These are phyloP conservation scores for Populus davidiana DNA, from an alignment of 345 rosid genomes.

Conservation along the genomic window DNA sequence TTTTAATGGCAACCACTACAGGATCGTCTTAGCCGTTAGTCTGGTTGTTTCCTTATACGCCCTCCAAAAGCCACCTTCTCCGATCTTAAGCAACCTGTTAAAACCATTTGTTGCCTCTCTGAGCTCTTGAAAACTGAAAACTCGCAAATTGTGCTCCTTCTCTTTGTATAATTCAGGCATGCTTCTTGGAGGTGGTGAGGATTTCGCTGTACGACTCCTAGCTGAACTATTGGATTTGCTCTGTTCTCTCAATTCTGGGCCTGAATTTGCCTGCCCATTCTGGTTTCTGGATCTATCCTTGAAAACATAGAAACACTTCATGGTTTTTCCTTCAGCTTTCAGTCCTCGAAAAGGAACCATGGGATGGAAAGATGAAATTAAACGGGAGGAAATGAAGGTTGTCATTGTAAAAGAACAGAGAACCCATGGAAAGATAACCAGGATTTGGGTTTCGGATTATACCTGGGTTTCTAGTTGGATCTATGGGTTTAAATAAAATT, in stretches of 20 bases:
- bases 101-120: slow-evolving; percentile 61
- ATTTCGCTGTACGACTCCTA: slow-evolving; percentile 32
- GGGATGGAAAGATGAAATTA: not conserved
- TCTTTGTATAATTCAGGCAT: slow-evolving; percentile 60
- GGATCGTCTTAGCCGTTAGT: slow-evolving; percentile 33
- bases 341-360: not conserved
- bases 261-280: slow-evolving; percentile 39
- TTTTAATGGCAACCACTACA: slow-evolving; percentile 71
- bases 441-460: too few species aligned
- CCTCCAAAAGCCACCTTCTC: slow-evolving; percentile 95
- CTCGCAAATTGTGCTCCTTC: slow-evolving; percentile 57
- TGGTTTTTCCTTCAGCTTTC: not conserved
- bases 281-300: slow-evolving; percentile 44
- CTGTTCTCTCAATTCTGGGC: slow-evolving; percentile 45
- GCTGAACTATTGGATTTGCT: slow-evolving; percentile 13
- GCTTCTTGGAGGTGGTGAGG: slow-evolving; percentile 62
- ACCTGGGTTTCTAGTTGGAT: too few species aligned
- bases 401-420: too few species aligned
- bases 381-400: not conserved
- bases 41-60: slow-evolving; percentile 65
- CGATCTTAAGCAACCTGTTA: slow-evolving; percentile 60
- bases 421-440: too few species aligned
- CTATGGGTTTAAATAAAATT: too few species aligned
- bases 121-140: slow-evolving; percentile 61
- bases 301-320: slow-evolving; percentile 46